Percentiles rank a stretch among this genome's conserved stretches.
phyloP scores from a whole-genome alignment of 345 rosid genomes.

The Brassica juncea region DNA sequence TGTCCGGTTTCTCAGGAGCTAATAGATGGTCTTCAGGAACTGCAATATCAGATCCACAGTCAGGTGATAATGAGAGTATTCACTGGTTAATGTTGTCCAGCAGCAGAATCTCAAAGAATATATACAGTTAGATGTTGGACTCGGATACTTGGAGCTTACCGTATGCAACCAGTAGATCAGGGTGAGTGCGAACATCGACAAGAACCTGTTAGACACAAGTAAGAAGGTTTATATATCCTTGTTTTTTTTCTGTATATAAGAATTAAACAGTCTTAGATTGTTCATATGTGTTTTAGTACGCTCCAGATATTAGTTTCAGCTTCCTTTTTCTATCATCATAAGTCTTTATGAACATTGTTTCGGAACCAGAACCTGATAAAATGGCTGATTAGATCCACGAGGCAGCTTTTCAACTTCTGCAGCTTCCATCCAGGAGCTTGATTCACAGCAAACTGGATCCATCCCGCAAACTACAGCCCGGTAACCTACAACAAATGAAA shows the following conservation, averaged over 20 bases:
- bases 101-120: neutral
- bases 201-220: constrained; percentile 54
- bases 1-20: constrained; percentile 62
- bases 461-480: constrained; percentile 87
- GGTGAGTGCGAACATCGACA: constrained; percentile 74
- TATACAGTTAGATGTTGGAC: neutral
- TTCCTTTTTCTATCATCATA: neutral
- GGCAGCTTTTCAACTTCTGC: constrained; percentile 77
- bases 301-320: neutral
- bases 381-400: constrained; percentile 78
- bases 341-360: neutral
- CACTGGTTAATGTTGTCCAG: neutral
- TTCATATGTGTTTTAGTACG: constrained; percentile 4
- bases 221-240: constrained; percentile 3
- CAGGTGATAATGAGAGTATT: neutral
- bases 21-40: constrained; percentile 86
- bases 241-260: neutral
- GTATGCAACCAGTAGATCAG: constrained; percentile 77
- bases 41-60: constrained; percentile 44
- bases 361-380: constrained; percentile 73
- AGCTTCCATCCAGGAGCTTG: constrained; percentile 84
- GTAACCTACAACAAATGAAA: constrained; percentile 52
- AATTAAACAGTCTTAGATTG: neutral
- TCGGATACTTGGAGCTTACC: constrained; percentile 49
- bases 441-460: constrained; percentile 93